phyloP scores from a whole-genome alignment of 257 asterid species.

The Penstemon newberryi region DNA sequence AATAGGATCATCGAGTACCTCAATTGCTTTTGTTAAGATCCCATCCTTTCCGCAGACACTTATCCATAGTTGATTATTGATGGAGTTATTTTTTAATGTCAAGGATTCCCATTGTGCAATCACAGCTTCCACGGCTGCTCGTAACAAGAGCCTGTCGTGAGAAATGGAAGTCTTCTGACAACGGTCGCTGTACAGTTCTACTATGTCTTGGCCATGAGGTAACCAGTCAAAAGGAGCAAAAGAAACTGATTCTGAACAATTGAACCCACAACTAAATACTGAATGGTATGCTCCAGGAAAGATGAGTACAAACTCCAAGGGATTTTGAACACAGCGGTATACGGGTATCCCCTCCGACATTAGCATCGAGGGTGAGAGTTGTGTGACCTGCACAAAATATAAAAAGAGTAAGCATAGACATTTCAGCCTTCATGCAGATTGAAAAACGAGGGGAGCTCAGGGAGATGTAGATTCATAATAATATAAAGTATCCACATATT shows the following conservation, averaged over 20 bases:
- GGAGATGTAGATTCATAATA: neutral
- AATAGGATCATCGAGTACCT: conserved; percentile 41
- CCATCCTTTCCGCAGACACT: conserved; percentile 51
- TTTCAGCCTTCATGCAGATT: neutral
- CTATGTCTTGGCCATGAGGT: conserved; percentile 63
- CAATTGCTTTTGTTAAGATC: conserved; percentile 54
- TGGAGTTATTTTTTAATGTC: conserved; percentile 24
- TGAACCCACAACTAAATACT: conserved; percentile 72
- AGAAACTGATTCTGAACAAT: conserved; percentile 64
- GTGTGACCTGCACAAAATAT: conserved; percentile 54
- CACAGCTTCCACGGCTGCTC: conserved; percentile 70
- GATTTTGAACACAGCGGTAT: conserved; percentile 74
- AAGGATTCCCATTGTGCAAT: conserved; percentile 47
- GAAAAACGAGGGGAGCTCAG: conserved; percentile 1
- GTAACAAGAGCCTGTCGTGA: conserved; percentile 62
- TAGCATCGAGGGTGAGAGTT: conserved; percentile 64
- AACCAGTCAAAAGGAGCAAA: conserved; percentile 91
- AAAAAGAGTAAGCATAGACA: conserved; percentile 19
- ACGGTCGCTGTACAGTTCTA: conserved; percentile 56
- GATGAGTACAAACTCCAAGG: conserved; percentile 59
- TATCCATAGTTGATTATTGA: conserved; percentile 42
- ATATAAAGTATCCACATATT: too few species aligned
- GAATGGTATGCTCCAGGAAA: conserved; percentile 81
- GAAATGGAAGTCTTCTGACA: conserved; percentile 62
- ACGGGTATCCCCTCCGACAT: conserved; percentile 72